Evolutionary conservation across 495 filamentous ascomycete genomes (phyloP), one percentile per base, ranked within the genome.

Genomic region (Extremus antarcticus): DNA sequence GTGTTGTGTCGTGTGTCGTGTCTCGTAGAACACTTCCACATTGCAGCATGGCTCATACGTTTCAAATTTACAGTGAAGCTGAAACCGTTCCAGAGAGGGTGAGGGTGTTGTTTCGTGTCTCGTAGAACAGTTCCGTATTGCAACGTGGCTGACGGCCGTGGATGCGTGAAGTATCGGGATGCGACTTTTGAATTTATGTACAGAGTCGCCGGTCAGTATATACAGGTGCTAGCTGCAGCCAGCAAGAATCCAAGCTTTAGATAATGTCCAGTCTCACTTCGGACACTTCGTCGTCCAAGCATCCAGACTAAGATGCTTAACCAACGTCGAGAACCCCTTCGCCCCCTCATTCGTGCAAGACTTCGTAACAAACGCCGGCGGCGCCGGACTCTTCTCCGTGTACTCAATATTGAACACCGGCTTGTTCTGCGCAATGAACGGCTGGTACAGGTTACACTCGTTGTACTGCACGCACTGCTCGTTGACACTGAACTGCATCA

Each of bases 381-480:
- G 23, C 29, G n/a, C 38, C 55, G 55, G 48, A 29, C 39, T 20
- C 46, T 48, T 48, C 23, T 70, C 50, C 15, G 67, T 66, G 58
- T 88, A 87, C 68, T 87, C 84, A 50, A 87, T 84, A 60, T 87
- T 79, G 61, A 87, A 87, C 21, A 88, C 82, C 0, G 84, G 84
- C 68, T 87, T 86, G 48, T 69, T 71, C 2, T 71, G 75, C 15
- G 72, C 58, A 24, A 79, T 71, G 60, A 87, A 87, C 21, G 77
- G 65, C 1, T 67, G 63, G 59, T 79, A 85, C 1, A 64, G 71
- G 24, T 70, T 70, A 57, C 83, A 87, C 59, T 83, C 79, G 7
- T 71, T 55, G 46, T 78, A 77, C 63, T 80, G 63, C 2, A 76
- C 78, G 63, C 85, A 88, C 66, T 87, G 79, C 71, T 88, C 85